phyloP scores from a whole-genome alignment of 139 green algal genomes.

The Tetradesmus obliquus region DNA sequence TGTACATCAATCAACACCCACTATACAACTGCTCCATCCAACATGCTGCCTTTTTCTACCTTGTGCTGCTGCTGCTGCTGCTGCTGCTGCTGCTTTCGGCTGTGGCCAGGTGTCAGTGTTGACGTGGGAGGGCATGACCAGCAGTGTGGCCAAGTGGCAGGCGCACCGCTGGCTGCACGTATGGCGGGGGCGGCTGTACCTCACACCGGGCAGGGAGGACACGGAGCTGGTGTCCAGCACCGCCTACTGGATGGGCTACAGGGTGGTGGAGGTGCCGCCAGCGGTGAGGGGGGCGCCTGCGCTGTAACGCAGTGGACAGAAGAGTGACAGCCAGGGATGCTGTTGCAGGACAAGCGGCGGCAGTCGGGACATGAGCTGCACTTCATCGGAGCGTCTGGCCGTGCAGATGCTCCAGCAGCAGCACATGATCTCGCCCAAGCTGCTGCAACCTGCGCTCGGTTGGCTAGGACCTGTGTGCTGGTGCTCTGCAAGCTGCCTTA shows the following conservation, averaged over 20 bases:
- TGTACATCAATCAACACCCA: background rate
- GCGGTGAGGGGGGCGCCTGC: background rate
- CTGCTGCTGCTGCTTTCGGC: background rate
- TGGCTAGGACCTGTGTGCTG: background rate
- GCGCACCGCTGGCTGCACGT: conserved; percentile 45
- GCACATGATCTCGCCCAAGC: too few species aligned
- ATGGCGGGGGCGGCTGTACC: conserved; percentile 60
- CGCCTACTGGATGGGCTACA: conserved; percentile 41
- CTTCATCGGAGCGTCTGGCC: too few species aligned
- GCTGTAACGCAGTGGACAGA: too few species aligned
- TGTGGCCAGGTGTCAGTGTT: conserved; percentile 43
- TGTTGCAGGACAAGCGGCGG: too few species aligned
- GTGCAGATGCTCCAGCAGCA: too few species aligned
- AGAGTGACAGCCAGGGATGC: too few species aligned
- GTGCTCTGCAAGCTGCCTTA: background rate
- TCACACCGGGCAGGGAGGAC: conserved; percentile 38
- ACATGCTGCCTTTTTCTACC: background rate
- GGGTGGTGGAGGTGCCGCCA: conserved; percentile 32
- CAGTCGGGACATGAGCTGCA: too few species aligned
- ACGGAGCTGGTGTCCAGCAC: background rate
- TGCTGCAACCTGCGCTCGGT: too few species aligned
- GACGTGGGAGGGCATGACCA: conserved; percentile 58
- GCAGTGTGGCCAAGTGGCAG: conserved; percentile 53
- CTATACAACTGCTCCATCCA: too few species aligned
- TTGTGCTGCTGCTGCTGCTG: background rate